Conservation (phyloP, 768 basidiomycete species). For the Hericium coralloides region DNA sequence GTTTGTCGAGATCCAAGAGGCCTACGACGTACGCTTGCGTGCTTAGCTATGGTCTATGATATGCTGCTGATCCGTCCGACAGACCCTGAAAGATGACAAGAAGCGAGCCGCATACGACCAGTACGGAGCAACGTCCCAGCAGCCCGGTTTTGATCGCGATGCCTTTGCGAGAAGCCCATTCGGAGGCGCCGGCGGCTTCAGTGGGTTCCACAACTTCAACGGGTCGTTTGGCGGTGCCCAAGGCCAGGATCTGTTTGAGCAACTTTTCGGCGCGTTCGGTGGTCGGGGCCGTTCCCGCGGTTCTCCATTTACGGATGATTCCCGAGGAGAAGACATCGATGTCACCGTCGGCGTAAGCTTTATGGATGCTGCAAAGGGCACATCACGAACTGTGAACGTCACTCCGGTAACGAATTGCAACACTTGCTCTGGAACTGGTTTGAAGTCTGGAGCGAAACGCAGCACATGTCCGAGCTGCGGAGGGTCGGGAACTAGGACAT, state of each 20-base stretch:
- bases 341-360: constrained; percentile 68
- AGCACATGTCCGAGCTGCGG: constrained; percentile 71
- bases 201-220: constrained; percentile 66
- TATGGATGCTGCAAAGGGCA: constrained; percentile 92
- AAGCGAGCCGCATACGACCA: constrained; percentile 88
- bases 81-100: constrained; percentile 92
- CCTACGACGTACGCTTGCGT: constrained; percentile 74
- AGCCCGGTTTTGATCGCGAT: constrained; percentile 90
- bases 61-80: constrained; percentile 3
- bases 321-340: constrained; percentile 78
- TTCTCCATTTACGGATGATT: constrained; percentile 33
- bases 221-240: constrained; percentile 44
- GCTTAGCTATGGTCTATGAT: constrained; percentile 1
- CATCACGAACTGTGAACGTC: constrained; percentile 63
- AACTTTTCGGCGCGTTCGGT: constrained; percentile 70
- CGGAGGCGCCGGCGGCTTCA: constrained; percentile 40
- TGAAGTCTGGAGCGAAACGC: constrained; percentile 81
- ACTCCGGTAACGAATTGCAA: constrained; percentile 77
- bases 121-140: constrained; percentile 87
- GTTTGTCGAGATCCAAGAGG: constrained; percentile 94
- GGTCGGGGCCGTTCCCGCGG: constrained; percentile 34
- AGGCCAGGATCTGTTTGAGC: constrained; percentile 66
- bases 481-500: constrained; percentile 83
- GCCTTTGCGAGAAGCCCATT: constrained; percentile 41
- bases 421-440: constrained; percentile 77